These are phyloP conservation scores for Yamadazyma tumulicola DNA, from an alignment of 805 yeast species.

Conservation along the genomic window DNA sequence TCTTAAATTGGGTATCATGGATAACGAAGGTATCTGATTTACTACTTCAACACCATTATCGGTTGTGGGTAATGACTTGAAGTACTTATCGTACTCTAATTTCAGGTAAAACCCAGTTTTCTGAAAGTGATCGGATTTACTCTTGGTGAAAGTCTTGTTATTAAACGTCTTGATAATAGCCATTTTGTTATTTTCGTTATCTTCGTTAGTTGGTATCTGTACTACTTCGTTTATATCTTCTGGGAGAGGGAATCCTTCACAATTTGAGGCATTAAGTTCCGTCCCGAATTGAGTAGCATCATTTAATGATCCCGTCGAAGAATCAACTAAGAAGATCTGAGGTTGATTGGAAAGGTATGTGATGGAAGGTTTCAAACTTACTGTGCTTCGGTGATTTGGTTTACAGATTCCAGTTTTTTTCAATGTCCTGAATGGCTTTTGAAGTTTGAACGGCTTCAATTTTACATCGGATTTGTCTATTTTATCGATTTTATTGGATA, in stretches of 20 bases:
- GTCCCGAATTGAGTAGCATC: slow-evolving; percentile 72
- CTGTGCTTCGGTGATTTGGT: slow-evolving; percentile 31
- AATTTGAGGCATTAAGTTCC: slow-evolving; percentile 59
- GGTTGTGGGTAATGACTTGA: slow-evolving; percentile 9
- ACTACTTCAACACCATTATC: slow-evolving; percentile 22
- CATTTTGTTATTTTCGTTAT: slow-evolving; percentile 23
- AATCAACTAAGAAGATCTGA: slow-evolving; percentile 52
- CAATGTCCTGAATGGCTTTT: slow-evolving; percentile 5
- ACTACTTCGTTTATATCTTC: slow-evolving; percentile 55
- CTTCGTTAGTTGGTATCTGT: slow-evolving; percentile 50
- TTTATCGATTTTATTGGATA: neutral
- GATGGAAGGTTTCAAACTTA: slow-evolving; percentile 31
- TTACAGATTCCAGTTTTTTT: slow-evolving; percentile 35
- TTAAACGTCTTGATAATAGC: slow-evolving; percentile 39
- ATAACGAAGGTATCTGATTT: slow-evolving; percentile 6
- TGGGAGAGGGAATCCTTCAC: slow-evolving; percentile 62
- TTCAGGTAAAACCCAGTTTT: slow-evolving; percentile 29
- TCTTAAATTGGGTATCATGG: neutral
- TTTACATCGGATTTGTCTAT: neutral
- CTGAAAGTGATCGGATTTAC: neutral
- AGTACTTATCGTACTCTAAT: slow-evolving; percentile 23
- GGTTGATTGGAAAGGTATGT: slow-evolving; percentile 16
- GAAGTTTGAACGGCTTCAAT: slow-evolving; percentile 1
- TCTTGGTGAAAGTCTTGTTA: slow-evolving; percentile 12
- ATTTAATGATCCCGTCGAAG: slow-evolving; percentile 55